phyloP scores from a whole-genome alignment of 805 yeast genomes.

The Lachancea sp. region DNA sequence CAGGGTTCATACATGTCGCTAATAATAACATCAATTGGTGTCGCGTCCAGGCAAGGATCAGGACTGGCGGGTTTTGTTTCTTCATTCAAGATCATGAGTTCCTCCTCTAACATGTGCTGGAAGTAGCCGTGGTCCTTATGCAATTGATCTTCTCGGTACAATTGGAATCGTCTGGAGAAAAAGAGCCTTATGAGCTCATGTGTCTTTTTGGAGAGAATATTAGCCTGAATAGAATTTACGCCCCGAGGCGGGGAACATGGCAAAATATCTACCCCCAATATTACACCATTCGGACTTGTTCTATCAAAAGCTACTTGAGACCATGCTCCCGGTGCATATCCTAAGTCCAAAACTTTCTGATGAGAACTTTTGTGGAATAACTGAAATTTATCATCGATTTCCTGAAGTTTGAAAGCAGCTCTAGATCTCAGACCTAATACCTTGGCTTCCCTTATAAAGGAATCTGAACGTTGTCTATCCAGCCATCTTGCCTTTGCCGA shows the following conservation, averaged over 20 bases:
- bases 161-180: constrained; percentile 34
- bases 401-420: constrained; percentile 84
- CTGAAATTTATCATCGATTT: constrained; percentile 58
- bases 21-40: constrained; percentile 57
- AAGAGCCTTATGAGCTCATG: constrained; percentile 49
- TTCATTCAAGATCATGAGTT: constrained; percentile 13
- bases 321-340: constrained; percentile 96
- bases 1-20: constrained; percentile 80
- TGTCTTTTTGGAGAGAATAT: constrained; percentile 63
- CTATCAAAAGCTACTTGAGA: constrained; percentile 69
- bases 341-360: constrained; percentile 72
- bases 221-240: constrained; percentile 77
- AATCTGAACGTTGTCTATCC: constrained; percentile 59
- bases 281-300: constrained; percentile 44
- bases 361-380: constrained; percentile 44
- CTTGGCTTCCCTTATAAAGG: constrained; percentile 60
- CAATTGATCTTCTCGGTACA: constrained; percentile 33
- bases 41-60: constrained; percentile 11
- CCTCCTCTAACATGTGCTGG: constrained; percentile 18
- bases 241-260: constrained; percentile 77
- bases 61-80: not conserved
- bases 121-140: constrained; percentile 25
- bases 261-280: constrained; percentile 78
- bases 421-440: constrained; percentile 61
- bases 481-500: constrained; percentile 69